A percentile compares a stretch with the other conserved stretches of the same genome.
These are phyloP conservation scores for Aschersonia sp. DNA, from an alignment of 2,329 filamentous ascomycete species.

Conservation along the genomic window DNA sequence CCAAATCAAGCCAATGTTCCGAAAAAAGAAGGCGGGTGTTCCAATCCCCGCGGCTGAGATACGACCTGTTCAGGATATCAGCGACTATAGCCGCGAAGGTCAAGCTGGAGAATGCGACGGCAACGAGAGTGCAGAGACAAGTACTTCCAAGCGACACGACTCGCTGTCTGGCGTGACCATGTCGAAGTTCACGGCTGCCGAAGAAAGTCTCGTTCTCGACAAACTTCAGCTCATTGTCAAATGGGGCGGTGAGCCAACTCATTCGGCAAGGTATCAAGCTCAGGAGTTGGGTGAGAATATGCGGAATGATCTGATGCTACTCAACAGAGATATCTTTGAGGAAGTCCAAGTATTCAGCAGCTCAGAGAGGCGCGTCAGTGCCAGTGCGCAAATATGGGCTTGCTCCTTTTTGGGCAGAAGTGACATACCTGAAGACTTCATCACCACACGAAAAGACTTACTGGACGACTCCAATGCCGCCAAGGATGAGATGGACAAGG, in stretches of 20 bases:
- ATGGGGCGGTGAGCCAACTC: conserved; percentile 96
- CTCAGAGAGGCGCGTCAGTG: conserved; percentile 85
- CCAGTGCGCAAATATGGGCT: conserved; percentile 93
- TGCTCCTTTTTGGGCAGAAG: conserved; percentile 78
- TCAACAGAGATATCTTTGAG: conserved; percentile 84
- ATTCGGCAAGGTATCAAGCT: conserved; percentile 90
- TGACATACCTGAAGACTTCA: conserved; percentile 72
- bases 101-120: conserved; percentile 8
- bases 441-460: conserved; percentile 83
- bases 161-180: conserved; percentile 83
- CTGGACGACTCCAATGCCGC: conserved; percentile 96
- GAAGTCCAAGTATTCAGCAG: conserved; percentile 93
- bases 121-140: not conserved
- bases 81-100: conserved; percentile 7
- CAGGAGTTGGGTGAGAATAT: conserved; percentile 92
- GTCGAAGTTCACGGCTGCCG: conserved; percentile 83
- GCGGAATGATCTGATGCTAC: conserved; percentile 81
- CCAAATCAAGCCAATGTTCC: conserved; percentile 98
- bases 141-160: conserved; percentile 52
- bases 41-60: conserved; percentile 22
- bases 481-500: conserved; percentile 98
- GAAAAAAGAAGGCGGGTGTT: conserved; percentile 64
- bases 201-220: conserved; percentile 85
- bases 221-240: conserved; percentile 97
- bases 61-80: conserved; percentile 14